These are phyloP conservation scores for Macrocystidia cucumis DNA, from an alignment of 1,284 basidiomycete genomes.

Conservation along the genomic window DNA sequence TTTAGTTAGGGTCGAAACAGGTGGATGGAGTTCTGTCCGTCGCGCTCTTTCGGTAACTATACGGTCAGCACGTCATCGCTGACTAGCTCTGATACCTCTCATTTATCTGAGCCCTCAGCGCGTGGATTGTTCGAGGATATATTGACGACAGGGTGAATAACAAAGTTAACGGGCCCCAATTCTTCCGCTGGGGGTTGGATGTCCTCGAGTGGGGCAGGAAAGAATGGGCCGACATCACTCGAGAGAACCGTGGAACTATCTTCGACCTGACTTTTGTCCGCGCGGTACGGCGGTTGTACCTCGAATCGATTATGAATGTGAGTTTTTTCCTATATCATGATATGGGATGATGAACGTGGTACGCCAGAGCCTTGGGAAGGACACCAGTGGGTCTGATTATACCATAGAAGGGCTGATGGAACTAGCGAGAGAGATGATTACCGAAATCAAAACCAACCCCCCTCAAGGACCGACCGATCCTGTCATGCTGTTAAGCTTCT, in stretches of 20 bases:
- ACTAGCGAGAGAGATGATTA: constrained; percentile 18
- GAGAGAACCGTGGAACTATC: constrained; percentile 18
- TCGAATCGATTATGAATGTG: constrained; percentile 25
- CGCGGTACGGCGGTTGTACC: constrained; percentile 20
- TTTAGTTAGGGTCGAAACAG: constrained; percentile 19
- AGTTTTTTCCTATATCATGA: not conserved
- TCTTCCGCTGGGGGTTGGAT: constrained; percentile 21
- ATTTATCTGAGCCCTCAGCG: too few species aligned
- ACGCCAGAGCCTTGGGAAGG: too few species aligned
- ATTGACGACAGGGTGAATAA: too few species aligned
- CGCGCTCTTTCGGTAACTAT: constrained; percentile 30
- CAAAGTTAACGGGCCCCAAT: too few species aligned
- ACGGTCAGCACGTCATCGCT: constrained; percentile 23
- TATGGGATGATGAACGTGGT: too few species aligned
- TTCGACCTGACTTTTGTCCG: constrained; percentile 22
- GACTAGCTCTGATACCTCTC: too few species aligned
- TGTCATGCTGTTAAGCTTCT: constrained; percentile 23
- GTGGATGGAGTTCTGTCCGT: constrained; percentile 31
- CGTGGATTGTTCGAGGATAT: constrained; percentile 24
- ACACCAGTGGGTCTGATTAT: too few species aligned
- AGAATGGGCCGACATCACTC: constrained; percentile 24
- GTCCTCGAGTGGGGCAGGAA: constrained; percentile 31
- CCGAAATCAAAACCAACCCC: constrained; percentile 15
- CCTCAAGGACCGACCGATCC: constrained; percentile 13
- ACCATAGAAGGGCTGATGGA: constrained; percentile 17